Base-by-base conservation (phyloP, 495 filamentous ascomycete genomes). In the Podospora pseudopauciseta region DNA sequence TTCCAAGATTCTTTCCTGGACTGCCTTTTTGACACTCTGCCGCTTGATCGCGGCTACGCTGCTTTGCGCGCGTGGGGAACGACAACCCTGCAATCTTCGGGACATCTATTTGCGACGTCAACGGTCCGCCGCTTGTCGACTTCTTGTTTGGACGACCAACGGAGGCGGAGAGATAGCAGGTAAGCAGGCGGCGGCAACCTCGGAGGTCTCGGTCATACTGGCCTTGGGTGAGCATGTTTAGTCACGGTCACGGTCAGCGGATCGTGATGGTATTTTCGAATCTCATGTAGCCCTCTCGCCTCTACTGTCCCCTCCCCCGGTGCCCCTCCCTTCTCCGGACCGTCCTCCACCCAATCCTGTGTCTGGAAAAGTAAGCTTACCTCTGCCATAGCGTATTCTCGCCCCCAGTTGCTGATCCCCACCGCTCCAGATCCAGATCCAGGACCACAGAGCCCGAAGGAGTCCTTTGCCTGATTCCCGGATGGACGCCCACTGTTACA, bases 401-500 rank as follows among this genome's bases (percentile, higher is more conserved):
- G 19, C 55, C 55, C 19, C 23, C 23, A 20, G n/a, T 20, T 20
- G 27, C 16, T 65, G 57, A 28, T 65, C 58, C 58, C 55, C n/a
- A 58, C n/a, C 23, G 23, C 39, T 49, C 39, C 39, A 49, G 39
- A 49, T 49, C 39, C 39, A 49, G 39, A 39, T 44, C n/a, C n/a
- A 58, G 55, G 55, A 58, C 23, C n/a, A 26, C 19, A 9, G 55
- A 18, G 9, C 39, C 39, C 9, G 18, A 62, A 68, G 57, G 61
- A 53, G 19, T 26, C 26, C 32, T 69, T 70, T 63, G 71, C 62
- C 66, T 65, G 44, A 63, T 69, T 60, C 66, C 68, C 64, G 74
- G 61, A 68, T 71, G 68, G 55, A 66, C 23, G 60, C 54, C 55
- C 64, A 59, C n/a, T 49, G 75, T 75, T 65, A 68, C 75, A 75